Conservation (phyloP, 2,329 filamentous ascomycete genomes). For the Trichocomaceae sp. region DNA sequence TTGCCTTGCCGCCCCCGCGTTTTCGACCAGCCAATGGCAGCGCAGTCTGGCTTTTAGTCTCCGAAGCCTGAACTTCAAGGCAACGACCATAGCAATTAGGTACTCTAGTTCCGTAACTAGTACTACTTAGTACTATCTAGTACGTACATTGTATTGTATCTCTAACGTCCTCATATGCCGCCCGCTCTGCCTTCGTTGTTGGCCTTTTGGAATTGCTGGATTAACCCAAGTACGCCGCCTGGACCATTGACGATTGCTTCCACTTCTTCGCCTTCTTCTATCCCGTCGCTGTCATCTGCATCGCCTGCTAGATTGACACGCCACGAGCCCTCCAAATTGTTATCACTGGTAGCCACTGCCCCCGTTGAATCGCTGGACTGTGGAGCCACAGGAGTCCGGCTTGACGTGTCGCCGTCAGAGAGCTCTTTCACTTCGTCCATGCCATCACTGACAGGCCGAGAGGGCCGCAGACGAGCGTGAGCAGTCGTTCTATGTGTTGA, state of each 20-base stretch:
- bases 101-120: no score
- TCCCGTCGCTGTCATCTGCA: constrained; percentile 34
- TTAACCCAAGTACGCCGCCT: constrained; percentile 56
- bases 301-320: constrained; percentile 39
- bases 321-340: constrained; percentile 52
- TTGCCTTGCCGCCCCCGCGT: background rate
- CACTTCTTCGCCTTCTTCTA: constrained; percentile 44
- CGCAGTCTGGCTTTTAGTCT: background rate
- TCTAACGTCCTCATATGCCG: constrained; percentile 16
- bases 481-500: constrained; percentile 19
- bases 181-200: constrained; percentile 32
- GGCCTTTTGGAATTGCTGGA: constrained; percentile 62
- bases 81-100: no score
- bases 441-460: constrained; percentile 20
- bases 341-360: constrained; percentile 42
- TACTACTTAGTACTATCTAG: no score
- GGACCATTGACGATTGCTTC: constrained; percentile 39
- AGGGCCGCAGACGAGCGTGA: constrained; percentile 27
- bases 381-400: constrained; percentile 4
- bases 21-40: background rate
- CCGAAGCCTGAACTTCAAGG: no score
- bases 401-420: constrained; percentile 14
- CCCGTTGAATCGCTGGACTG: constrained; percentile 28
- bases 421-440: constrained; percentile 28
- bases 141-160: no score